phyloP scores from a whole-genome alignment of 2,329 filamentous ascomycete species.

The Calonectria leucothoes region DNA sequence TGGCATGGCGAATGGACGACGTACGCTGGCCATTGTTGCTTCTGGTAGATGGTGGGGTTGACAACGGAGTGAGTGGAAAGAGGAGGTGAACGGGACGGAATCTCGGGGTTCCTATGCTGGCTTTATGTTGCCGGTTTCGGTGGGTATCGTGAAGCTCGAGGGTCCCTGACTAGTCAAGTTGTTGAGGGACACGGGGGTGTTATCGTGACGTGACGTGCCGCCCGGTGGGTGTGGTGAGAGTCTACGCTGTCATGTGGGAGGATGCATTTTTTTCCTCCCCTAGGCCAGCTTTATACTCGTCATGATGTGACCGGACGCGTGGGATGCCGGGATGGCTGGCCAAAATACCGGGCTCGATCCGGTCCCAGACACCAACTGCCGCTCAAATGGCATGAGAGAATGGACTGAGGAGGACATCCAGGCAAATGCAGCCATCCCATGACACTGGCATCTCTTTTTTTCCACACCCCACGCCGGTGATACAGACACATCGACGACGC shows the following conservation, averaged over 20 bases:
- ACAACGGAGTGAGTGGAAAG: background rate
- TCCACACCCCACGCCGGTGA: slow-evolving; percentile 17
- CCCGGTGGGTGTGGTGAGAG: slow-evolving; percentile 21
- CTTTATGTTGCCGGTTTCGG: slow-evolving; percentile 17
- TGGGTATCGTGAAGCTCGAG: slow-evolving; percentile 24
- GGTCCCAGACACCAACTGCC: slow-evolving; percentile 26
- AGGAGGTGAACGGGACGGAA: background rate
- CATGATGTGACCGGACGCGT: background rate
- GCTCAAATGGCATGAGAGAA: slow-evolving; percentile 36
- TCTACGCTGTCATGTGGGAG: slow-evolving; percentile 14
- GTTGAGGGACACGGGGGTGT: slow-evolving; percentile 22
- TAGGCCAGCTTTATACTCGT: background rate
- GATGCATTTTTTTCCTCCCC: slow-evolving; percentile 7
- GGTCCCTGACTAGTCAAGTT: slow-evolving; percentile 25
- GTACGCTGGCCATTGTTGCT: slow-evolving; percentile 41
- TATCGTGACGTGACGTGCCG: slow-evolving; percentile 24
- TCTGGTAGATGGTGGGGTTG: slow-evolving; percentile 7
- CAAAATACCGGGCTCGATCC: slow-evolving; percentile 19
- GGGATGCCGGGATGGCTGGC: background rate
- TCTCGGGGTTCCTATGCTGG: slow-evolving; percentile 19
- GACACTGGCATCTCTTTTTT: slow-evolving; percentile 13
- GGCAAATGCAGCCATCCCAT: slow-evolving; percentile 14
- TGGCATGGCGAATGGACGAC: slow-evolving; percentile 2
- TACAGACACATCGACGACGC: slow-evolving; percentile 9
- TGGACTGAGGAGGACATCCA: slow-evolving; percentile 26